phyloP scores from a whole-genome alignment of 352 stramenopile genomes.

The Phytophthora meadii region DNA sequence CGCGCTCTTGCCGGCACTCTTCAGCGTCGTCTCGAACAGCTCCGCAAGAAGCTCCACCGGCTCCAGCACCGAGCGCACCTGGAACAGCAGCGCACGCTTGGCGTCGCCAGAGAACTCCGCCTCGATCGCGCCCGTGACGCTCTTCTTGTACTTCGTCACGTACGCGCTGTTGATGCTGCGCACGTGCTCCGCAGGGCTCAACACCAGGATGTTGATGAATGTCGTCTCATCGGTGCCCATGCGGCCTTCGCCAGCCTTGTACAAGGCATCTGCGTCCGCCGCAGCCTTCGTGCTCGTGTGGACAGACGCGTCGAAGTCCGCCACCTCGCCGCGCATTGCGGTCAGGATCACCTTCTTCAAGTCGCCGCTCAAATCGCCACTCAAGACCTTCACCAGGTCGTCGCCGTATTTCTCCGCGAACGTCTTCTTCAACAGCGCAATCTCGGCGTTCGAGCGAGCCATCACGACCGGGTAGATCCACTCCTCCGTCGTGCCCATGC shows the following conservation, averaged over 20 bases:
- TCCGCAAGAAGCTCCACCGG: constrained; percentile 41
- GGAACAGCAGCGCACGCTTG: constrained; percentile 46
- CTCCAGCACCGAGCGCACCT: constrained; percentile 40
- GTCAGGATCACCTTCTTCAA: constrained; percentile 68
- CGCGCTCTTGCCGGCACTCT: constrained; percentile 35
- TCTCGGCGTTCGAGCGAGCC: constrained; percentile 67
- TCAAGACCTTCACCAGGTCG: constrained; percentile 56
- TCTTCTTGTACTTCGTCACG: constrained; percentile 59
- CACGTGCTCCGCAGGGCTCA: constrained; percentile 52
- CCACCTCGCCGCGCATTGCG: constrained; percentile 42
- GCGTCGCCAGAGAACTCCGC: constrained; percentile 59
- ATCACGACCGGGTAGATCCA: constrained; percentile 61
- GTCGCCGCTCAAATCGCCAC: constrained; percentile 60
- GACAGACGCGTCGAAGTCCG: constrained; percentile 55
- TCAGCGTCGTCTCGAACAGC: constrained; percentile 51
- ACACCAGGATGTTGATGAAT: constrained; percentile 57
- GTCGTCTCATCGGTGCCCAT: constrained; percentile 64
- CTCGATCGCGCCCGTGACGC: constrained; percentile 50
- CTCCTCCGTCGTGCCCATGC: constrained; percentile 61
- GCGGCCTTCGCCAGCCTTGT: constrained; percentile 71
- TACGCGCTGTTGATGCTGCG: constrained; percentile 60
- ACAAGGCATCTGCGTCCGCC: constrained; percentile 56
- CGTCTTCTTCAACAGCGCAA: constrained; percentile 79
- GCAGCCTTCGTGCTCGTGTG: constrained; percentile 62
- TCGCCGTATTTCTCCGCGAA: constrained; percentile 61